Evolutionary conservation across 2,329 filamentous ascomycete species (phyloP).

Genomic region (Didymella pinodella): DNA sequence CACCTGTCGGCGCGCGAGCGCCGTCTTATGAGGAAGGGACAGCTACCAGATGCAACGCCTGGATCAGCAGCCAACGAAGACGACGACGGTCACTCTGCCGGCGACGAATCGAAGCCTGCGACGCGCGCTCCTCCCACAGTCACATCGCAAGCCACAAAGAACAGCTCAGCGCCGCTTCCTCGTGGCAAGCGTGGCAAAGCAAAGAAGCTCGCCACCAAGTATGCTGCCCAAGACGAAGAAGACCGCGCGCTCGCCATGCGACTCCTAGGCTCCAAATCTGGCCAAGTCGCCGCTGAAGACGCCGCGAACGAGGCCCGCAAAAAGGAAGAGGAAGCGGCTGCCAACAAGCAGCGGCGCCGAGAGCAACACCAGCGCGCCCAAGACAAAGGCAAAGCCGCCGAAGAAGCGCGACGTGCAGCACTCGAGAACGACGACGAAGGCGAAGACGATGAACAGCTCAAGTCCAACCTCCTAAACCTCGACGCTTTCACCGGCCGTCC

Average conservation of each 20-base stretch:
- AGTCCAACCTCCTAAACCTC: constrained; percentile 53
- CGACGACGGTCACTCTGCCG: constrained; percentile 44
- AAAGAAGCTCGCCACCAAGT: constrained; percentile 88
- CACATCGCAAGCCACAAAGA: constrained; percentile 40
- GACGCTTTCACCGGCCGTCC: constrained; percentile 81
- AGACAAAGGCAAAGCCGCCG: constrained; percentile 76
- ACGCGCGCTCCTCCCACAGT: constrained; percentile 38
- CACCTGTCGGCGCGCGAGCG: constrained; percentile 52
- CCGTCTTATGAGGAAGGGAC: constrained; percentile 50
- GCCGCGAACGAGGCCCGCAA: constrained; percentile 69
- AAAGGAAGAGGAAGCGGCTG: constrained; percentile 75
- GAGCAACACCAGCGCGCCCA: constrained; percentile 82
- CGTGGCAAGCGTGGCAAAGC: constrained; percentile 83
- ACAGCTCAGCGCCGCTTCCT: constrained; percentile 47
- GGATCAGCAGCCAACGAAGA: constrained; percentile 28
- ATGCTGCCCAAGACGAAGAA: constrained; percentile 93
- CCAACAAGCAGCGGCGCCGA: constrained; percentile 75
- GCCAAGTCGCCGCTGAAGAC: constrained; percentile 71
- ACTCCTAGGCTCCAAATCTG: constrained; percentile 80
- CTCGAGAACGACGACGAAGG: constrained; percentile 56
- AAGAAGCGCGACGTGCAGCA: constrained; percentile 67
- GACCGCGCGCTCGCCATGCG: constrained; percentile 84
- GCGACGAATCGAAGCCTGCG: constrained; percentile 26
- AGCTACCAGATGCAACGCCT: constrained; percentile 27
- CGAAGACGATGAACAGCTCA: constrained; percentile 66